phyloP scores from a whole-genome alignment of 2,329 filamentous ascomycete genomes.

The Tolypocladium album region DNA sequence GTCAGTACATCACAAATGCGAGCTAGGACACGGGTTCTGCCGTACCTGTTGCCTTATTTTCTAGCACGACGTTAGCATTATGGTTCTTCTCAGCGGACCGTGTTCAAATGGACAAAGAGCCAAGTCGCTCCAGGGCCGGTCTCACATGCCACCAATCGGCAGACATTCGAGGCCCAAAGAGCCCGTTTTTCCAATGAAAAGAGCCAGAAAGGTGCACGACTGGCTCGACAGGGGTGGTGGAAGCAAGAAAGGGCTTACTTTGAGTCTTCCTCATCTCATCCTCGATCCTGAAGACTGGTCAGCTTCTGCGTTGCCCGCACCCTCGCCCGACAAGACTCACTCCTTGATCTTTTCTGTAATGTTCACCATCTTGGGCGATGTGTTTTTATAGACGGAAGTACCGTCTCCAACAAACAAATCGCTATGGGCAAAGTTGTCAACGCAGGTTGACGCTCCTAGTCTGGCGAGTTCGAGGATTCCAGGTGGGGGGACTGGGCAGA shows the following conservation, averaged over 20 bases:
- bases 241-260: slow-evolving; percentile 48
- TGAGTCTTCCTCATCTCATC: slow-evolving; percentile 99
- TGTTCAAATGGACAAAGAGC: neutral
- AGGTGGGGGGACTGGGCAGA: slow-evolving; percentile 17
- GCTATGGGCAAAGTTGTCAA: neutral
- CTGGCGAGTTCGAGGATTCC: slow-evolving; percentile 9
- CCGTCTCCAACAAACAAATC: slow-evolving; percentile 12
- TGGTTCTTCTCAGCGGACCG: neutral
- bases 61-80: slow-evolving; percentile 36
- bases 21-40: neutral
- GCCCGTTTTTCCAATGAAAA: neutral
- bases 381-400: slow-evolving; percentile 18
- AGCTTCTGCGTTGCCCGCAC: slow-evolving; percentile 7
- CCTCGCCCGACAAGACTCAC: slow-evolving; percentile 37
- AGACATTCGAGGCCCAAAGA: neutral
- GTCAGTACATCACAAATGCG: slow-evolving; percentile 4
- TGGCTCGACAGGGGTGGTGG: neutral
- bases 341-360: slow-evolving; percentile 99
- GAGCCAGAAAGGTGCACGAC: neutral
- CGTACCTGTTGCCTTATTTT: slow-evolving; percentile 98
- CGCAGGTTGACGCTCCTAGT: slow-evolving; percentile 3
- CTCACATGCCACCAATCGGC: neutral
- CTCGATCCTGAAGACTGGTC: slow-evolving; percentile 66
- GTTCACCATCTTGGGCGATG: slow-evolving; percentile 71
- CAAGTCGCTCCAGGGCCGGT: neutral